phyloP scores from a whole-genome alignment of 2,329 filamentous ascomycete genomes.

The Xylariaceae sp. region DNA sequence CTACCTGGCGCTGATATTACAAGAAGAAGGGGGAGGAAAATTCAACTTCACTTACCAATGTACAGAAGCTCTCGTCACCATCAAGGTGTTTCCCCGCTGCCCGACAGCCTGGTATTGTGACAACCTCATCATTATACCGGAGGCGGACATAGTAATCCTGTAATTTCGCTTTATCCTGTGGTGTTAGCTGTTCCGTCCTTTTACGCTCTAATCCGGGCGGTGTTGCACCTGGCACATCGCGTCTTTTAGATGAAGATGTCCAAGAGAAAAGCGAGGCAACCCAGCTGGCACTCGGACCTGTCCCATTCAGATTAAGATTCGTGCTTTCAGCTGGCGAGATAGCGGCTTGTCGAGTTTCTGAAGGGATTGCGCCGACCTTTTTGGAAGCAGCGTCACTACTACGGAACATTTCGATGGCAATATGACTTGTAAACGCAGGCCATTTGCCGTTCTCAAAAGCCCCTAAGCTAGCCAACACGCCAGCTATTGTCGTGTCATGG shows the following conservation, averaged over 20 bases:
- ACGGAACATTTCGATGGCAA: slow-evolving; percentile 86
- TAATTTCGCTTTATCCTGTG: slow-evolving; percentile 53
- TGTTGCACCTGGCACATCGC: slow-evolving; percentile 28
- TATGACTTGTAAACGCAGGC: slow-evolving; percentile 90
- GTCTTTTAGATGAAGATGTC: slow-evolving; percentile 16
- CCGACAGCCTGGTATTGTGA: slow-evolving; percentile 77
- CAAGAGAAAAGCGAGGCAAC: slow-evolving; percentile 32
- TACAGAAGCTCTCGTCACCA: slow-evolving; percentile 86
- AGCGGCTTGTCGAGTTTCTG: slow-evolving; percentile 1
- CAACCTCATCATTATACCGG: slow-evolving; percentile 80
- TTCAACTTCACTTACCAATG: slow-evolving; percentile 53
- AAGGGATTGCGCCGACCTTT: background rate
- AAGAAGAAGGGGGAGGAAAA: background rate
- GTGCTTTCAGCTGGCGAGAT: slow-evolving; percentile 14
- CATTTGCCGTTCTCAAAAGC: slow-evolving; percentile 68
- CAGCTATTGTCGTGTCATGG: slow-evolving; percentile 89
- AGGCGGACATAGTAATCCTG: slow-evolving; percentile 81
- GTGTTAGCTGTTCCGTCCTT: slow-evolving; percentile 48
- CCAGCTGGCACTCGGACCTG: slow-evolving; percentile 27
- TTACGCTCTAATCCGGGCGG: slow-evolving; percentile 55
- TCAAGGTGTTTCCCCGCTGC: slow-evolving; percentile 73
- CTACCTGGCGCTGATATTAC: background rate
- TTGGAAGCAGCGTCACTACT: slow-evolving; percentile 33
- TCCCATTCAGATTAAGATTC: background rate
- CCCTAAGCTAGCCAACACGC: slow-evolving; percentile 69